Evolutionary conservation across 2,329 filamentous ascomycete species (phyloP).

Genomic region (Amauroascus niger): DNA sequence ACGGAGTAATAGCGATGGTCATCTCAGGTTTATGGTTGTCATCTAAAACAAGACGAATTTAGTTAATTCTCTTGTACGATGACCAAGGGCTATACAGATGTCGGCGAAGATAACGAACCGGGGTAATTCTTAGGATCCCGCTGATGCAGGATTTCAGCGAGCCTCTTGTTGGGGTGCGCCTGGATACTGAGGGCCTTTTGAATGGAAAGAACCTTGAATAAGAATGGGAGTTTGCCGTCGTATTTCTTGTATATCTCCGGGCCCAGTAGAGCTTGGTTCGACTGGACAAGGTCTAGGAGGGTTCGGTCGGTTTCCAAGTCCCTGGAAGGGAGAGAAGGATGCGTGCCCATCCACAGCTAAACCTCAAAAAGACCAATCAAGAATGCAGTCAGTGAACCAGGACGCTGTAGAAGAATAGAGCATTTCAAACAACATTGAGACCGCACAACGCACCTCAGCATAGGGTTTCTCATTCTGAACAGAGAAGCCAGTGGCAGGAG

Average conservation of each 20-base stretch:
- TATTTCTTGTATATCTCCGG: slow-evolving; percentile 63
- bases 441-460: slow-evolving; percentile 60
- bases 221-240: slow-evolving; percentile 75
- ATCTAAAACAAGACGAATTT: slow-evolving; percentile 43
- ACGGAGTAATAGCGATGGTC: slow-evolving; percentile 94
- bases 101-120: slow-evolving; percentile 31
- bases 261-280: slow-evolving; percentile 76
- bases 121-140: slow-evolving; percentile 90
- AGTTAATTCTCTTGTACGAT: background rate
- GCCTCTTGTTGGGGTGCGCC: slow-evolving; percentile 90
- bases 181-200: slow-evolving; percentile 94
- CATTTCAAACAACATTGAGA: background rate
- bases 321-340: slow-evolving; percentile 89
- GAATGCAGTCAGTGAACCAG: slow-evolving; percentile 6
- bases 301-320: slow-evolving; percentile 75
- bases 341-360: slow-evolving; percentile 98
- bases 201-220: slow-evolving; percentile 97
- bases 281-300: slow-evolving; percentile 75
- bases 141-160: slow-evolving; percentile 78
- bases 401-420: background rate
- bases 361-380: background rate
- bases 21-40: slow-evolving; percentile 99
- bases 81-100: background rate
- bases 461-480: slow-evolving; percentile 86
- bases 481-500: slow-evolving; percentile 60